A percentile compares a stretch with the other conserved stretches of the same genome.
phyloP scores from a whole-genome alignment of 495 filamentous ascomycete genomes.

The Tuber aestivum region DNA sequence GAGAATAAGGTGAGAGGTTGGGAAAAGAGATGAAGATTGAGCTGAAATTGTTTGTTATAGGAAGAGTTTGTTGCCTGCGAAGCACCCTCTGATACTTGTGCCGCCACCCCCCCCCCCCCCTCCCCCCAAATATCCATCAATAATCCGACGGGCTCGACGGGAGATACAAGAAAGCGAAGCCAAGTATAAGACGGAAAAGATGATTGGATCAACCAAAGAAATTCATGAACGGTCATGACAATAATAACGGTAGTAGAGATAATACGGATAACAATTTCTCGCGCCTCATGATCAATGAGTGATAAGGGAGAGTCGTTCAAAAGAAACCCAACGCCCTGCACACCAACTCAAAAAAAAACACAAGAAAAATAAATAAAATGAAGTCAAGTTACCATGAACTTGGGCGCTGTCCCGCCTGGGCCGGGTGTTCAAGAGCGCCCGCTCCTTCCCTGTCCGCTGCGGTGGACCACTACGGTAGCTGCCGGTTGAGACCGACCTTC shows the following conservation, averaged over 20 bases:
- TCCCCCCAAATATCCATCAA: neutral
- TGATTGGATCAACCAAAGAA: neutral
- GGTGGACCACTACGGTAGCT: conserved; percentile 10
- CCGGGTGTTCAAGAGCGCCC: neutral
- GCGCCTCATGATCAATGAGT: neutral
- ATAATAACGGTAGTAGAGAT: neutral
- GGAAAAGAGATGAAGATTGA: neutral
- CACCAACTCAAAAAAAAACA: neutral
- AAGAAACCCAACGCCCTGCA: neutral
- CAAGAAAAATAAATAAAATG: neutral
- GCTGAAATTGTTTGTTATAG: conserved; percentile 1
- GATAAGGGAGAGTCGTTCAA: neutral
- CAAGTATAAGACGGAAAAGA: neutral
- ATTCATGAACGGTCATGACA: neutral
- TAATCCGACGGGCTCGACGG: neutral
- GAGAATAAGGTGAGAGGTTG: neutral
- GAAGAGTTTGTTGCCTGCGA: neutral
- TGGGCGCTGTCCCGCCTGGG: neutral
- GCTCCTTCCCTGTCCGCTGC: neutral
- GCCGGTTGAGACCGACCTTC: neutral
- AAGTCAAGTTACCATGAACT: neutral
- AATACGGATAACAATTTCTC: neutral
- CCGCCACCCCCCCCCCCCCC: neutral
- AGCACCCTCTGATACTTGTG: neutral
- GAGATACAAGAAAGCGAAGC: neutral